These are phyloP conservation scores for Gentiana straminea DNA, from an alignment of 257 asterid genomes.

Conservation along the genomic window DNA sequence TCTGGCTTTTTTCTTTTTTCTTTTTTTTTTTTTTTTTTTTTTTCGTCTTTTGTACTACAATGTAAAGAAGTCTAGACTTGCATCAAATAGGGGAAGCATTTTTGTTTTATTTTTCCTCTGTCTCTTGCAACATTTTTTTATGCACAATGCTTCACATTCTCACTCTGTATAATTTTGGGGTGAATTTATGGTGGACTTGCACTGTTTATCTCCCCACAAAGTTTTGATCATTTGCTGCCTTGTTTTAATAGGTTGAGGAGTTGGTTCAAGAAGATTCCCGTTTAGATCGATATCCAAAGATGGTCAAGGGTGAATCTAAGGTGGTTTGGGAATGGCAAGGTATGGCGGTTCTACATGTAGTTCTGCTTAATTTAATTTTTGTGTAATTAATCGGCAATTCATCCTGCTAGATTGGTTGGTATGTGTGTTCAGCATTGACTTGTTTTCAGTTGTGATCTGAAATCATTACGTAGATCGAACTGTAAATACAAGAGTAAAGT, in stretches of 20 bases:
- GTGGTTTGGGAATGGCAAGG: conserved; percentile 99
- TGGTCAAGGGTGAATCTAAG: conserved; percentile 81
- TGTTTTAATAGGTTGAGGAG: conserved; percentile 61
- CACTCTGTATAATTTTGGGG: neutral
- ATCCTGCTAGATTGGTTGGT: too few relatives aligned
- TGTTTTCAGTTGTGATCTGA: neutral
- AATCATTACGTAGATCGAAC: neutral
- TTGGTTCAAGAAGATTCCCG: conserved; percentile 88
- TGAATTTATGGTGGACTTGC: neutral
- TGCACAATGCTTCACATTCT: neutral
- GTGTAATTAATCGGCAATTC: neutral
- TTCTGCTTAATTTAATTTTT: neutral
- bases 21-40: too few relatives aligned
- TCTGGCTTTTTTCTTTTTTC: too few relatives aligned
- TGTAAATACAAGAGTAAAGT: neutral
- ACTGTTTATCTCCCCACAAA: neutral
- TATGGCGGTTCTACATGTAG: conserved; percentile 10
- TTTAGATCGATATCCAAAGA: conserved; percentile 68
- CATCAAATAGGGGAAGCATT: neutral
- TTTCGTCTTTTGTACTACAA: too few relatives aligned
- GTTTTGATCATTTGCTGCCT: neutral
- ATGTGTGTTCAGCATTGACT: neutral
- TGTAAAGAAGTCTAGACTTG: neutral
- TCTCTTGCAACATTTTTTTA: neutral
- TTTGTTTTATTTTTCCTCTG: neutral